A percentile compares a stretch with the other conserved stretches of the same genome.
These are phyloP conservation scores for Pichia sp. DNA, from an alignment of 1,139 yeast species.

Conservation along the genomic window DNA sequence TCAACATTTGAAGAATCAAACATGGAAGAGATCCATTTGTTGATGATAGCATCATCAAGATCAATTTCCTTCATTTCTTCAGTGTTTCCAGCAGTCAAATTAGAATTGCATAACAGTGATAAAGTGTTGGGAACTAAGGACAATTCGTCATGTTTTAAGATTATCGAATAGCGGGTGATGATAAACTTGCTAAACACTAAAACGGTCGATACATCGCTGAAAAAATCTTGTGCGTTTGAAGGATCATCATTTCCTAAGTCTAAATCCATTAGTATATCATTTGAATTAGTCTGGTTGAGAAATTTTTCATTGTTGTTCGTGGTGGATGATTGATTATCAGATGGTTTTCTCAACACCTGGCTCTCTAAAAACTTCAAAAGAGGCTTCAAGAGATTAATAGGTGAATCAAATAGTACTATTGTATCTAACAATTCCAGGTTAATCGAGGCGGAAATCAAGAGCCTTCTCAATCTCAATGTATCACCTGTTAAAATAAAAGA, in stretches of 20 bases:
- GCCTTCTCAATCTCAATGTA: slow-evolving; percentile 20
- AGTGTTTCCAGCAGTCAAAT: neutral
- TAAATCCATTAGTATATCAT: slow-evolving; percentile 20
- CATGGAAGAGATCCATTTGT: slow-evolving; percentile 73
- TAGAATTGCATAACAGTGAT: slow-evolving; percentile 6
- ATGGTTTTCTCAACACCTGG: slow-evolving; percentile 13
- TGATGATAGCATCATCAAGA: slow-evolving; percentile 37
- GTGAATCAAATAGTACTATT: slow-evolving; percentile 16
- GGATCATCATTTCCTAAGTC: slow-evolving; percentile 25
- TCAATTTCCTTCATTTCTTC: slow-evolving; percentile 11
- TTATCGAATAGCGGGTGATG: slow-evolving; percentile 31
- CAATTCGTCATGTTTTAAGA: neutral
- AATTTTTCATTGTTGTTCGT: slow-evolving; percentile 5
- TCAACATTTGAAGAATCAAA: slow-evolving; percentile 57
- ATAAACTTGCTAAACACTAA: slow-evolving; percentile 42
- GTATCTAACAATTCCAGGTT: slow-evolving; percentile 15
- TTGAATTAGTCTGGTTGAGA: slow-evolving; percentile 10
- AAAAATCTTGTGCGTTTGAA: slow-evolving; percentile 59
- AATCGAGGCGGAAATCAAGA: slow-evolving; percentile 18
- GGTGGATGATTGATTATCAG: slow-evolving; percentile 2
- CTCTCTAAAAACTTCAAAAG: slow-evolving; percentile 19
- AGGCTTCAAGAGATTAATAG: slow-evolving; percentile 19
- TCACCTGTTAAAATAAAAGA: slow-evolving; percentile 20
- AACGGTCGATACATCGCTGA: slow-evolving; percentile 56
- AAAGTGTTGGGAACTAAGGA: slow-evolving; percentile 2